Evolutionary conservation across 2,329 filamentous ascomycete species (phyloP).

Genomic region (Colletotrichum melonis): DNA sequence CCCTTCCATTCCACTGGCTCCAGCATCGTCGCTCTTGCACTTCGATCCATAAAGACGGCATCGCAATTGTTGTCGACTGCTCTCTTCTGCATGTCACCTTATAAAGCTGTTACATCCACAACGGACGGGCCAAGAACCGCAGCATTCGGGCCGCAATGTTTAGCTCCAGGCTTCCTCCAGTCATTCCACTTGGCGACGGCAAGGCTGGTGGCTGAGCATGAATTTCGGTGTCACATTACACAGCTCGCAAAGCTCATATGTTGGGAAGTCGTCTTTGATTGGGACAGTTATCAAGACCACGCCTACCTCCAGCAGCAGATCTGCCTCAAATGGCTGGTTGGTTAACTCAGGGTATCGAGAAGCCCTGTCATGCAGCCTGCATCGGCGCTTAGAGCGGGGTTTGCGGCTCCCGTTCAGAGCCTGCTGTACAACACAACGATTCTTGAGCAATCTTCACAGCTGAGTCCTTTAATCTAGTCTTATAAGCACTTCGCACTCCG

Average conservation of each 20-base stretch:
- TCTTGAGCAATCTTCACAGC: neutral
- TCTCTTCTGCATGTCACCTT: neutral
- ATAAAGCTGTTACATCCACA: neutral
- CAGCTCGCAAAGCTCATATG: neutral
- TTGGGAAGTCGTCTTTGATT: neutral
- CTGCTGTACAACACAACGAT: neutral
- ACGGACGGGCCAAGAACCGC: neutral
- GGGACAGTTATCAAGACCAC: neutral
- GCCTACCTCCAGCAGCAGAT: neutral
- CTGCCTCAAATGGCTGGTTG: constrained; percentile 13
- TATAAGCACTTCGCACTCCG: too few species aligned
- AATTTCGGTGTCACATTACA: neutral
- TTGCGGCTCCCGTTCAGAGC: neutral
- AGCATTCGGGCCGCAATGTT: neutral
- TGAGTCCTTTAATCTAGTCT: neutral
- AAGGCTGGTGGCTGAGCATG: neutral
- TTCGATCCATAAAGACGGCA: neutral
- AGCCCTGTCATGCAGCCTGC: neutral
- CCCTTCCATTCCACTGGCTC: neutral
- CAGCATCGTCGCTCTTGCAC: neutral
- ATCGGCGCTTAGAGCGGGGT: neutral
- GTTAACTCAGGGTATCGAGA: neutral
- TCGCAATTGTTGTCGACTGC: neutral
- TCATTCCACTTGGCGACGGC: neutral
- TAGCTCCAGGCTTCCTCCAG: neutral